Conservation (phyloP, 176 grass and related monocot species). For the Rhynchospora breviuscula region DNA sequence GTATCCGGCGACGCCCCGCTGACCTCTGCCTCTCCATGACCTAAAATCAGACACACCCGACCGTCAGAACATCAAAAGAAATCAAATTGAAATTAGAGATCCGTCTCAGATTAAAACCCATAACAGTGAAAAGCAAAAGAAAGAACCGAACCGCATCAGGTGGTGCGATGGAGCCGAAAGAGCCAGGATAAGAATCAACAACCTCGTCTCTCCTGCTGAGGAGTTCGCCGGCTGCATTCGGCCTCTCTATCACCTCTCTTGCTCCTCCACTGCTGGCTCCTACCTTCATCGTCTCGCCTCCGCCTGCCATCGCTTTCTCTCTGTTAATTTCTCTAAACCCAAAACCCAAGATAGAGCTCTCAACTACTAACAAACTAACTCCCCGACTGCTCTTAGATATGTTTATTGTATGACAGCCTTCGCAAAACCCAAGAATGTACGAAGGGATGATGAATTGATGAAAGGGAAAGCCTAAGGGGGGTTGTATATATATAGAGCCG, state of each 20-base stretch:
- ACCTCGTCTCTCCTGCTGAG: not conserved
- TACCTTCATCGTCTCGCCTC: not conserved
- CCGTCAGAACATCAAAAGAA: not conserved
- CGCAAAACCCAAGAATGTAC: conserved; percentile 24
- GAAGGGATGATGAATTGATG: not conserved
- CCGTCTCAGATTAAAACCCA: not conserved
- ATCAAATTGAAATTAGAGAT: not conserved
- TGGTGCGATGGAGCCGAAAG: not conserved
- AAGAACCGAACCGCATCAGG: not conserved
- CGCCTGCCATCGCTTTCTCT: conserved; percentile 1
- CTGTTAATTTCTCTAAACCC: conserved; percentile 10
- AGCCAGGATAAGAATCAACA: not conserved
- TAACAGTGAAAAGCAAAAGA: not conserved
- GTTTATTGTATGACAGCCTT: not conserved
- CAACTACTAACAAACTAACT: conserved; percentile 18
- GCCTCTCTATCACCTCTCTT: not conserved
- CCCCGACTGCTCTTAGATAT: not conserved
- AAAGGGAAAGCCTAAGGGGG: not conserved
- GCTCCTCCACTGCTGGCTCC: not conserved
- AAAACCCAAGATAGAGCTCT: conserved; percentile 11
- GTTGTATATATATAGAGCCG: conserved; percentile 4
- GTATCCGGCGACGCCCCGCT: not conserved
- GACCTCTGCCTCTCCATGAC: conserved; percentile 15
- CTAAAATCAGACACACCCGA: not conserved
- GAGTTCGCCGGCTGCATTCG: not conserved